Conservation (phyloP, 768 basidiomycete genomes). For the Mycena vulgaris region DNA sequence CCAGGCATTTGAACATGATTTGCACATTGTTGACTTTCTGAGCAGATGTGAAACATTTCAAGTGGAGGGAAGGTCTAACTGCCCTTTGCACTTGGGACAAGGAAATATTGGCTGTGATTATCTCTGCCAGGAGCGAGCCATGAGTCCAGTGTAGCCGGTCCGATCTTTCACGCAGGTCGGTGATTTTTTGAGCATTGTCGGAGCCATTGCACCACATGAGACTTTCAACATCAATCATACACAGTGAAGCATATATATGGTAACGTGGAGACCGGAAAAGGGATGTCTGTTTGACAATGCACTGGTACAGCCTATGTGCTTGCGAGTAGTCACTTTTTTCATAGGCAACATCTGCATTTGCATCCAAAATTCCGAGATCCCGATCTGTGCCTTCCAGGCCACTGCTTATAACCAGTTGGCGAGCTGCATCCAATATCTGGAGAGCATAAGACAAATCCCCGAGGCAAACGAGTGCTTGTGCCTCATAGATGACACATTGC, state of each 20-base stretch:
- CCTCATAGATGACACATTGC: background rate
- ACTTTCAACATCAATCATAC: background rate
- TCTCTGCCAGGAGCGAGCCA: background rate
- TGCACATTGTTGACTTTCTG: background rate
- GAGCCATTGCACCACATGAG: background rate
- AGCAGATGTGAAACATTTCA: slow-evolving; percentile 7
- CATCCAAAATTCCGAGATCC: slow-evolving; percentile 12
- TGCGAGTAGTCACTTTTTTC: background rate
- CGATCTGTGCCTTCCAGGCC: slow-evolving; percentile 15
- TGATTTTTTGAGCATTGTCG: background rate
- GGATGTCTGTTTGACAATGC: slow-evolving; percentile 6
- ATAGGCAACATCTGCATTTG: slow-evolving; percentile 4
- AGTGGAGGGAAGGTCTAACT: no score
- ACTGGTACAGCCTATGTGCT: slow-evolving; percentile 2
- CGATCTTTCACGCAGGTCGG: background rate
- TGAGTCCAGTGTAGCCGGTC: background rate
- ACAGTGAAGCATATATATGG: slow-evolving; percentile 1
- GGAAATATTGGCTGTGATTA: background rate
- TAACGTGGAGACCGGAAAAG: background rate
- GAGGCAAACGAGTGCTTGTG: background rate
- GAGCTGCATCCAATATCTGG: background rate
- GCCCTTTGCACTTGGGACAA: background rate
- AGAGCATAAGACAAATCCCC: slow-evolving; percentile 1
- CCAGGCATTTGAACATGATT: slow-evolving; percentile 20
- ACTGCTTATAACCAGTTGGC: background rate